A percentile compares a stretch with the other conserved stretches of the same genome.
Conservation (phyloP, 192 early-diverging fungal species). For the Gaertneriomyces semiglobifer region DNA sequence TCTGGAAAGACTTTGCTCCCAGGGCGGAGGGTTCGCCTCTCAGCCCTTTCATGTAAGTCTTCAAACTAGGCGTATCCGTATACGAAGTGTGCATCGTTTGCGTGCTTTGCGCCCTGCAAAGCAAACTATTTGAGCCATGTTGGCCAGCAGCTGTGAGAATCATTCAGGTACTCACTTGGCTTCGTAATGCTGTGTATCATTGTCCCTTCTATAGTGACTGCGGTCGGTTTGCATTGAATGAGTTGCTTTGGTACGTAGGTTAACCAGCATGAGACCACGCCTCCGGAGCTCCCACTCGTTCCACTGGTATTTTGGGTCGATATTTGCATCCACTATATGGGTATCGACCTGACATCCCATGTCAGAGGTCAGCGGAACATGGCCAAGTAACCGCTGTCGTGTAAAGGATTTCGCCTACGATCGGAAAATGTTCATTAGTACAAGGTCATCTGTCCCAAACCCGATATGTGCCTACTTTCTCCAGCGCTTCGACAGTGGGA, state of each 20-base stretch:
- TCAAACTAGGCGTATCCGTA: conserved; percentile 40
- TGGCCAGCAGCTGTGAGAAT: background rate
- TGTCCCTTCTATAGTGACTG: conserved; percentile 48
- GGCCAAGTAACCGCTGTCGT: conserved; percentile 48
- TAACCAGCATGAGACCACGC: conserved; percentile 56
- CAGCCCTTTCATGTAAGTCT: conserved; percentile 45
- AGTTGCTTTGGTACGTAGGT: conserved; percentile 53
- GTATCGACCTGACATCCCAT: conserved; percentile 58
- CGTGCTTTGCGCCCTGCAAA: conserved; percentile 32
- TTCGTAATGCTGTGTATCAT: conserved; percentile 57
- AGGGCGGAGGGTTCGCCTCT: conserved; percentile 21
- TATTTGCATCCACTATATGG: conserved; percentile 49
- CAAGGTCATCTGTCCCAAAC: conserved; percentile 10
- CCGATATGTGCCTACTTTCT: conserved; percentile 20
- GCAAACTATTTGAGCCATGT: background rate
- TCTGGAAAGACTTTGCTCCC: conserved; percentile 35
- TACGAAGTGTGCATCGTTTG: conserved; percentile 42
- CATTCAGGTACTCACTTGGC: conserved; percentile 35
- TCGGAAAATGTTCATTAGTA: background rate
- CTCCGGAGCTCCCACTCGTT: conserved; percentile 61
- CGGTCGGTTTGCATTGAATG: conserved; percentile 51
- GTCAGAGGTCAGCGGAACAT: conserved; percentile 53
- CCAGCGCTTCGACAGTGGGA: conserved; percentile 58
- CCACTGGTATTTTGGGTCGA: conserved; percentile 57
- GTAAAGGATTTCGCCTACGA: conserved; percentile 46